Evolutionary conservation across 2,329 filamentous ascomycete species (phyloP), one percentile per base, ranked within the genome.

Genomic region (Zalaria sp.): DNA sequence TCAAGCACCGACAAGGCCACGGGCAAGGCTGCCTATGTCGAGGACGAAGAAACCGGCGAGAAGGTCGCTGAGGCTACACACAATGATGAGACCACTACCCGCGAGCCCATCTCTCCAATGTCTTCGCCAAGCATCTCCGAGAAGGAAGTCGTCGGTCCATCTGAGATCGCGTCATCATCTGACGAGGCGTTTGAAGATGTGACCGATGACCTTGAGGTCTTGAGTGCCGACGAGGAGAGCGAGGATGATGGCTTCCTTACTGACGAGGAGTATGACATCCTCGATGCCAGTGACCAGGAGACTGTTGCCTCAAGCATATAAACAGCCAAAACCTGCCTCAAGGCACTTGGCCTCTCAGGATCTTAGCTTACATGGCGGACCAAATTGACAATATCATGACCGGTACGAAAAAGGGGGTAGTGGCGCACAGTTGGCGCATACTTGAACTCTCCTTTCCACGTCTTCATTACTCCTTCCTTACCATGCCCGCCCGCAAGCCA

Each of bases 231-330:
- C 37, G 77, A 73, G 68, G 64, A 62, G n/a, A 67, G 68, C 32
- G 71, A 76, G 25, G 67, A 71, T n/a, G 77, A 83, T 46, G 83
- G 81, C 8, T 95, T 94, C 70, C 66, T 93, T 69, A 96, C 91
- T 0, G 91, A 98, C 49, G 91, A 96, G 61, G 91, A 98, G 65
- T 98, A 96, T 60, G 91, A 98, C 55, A 88, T 96, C 50, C 77
- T 96, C 37, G 87, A 95, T 65, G 89, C 87, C 35, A 93, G 85
- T 45, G 89, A 96, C 51, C 84, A 93, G 60, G 89, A 96, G 52
- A 61, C 57, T 36, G 51, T 60, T 35, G 53, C 54, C 25, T 44
- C 43, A n/a, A 41, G 29, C 29, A 32, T 7, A 7, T 32, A 32
- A 32, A 32, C n/a, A 32, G 18, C 2, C 18, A 18, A 18, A 18